Percentiles rank a stretch among this genome's conserved stretches.
These are phyloP conservation scores for Trametes cingulata DNA, from an alignment of 768 basidiomycete genomes.

Conservation along the genomic window DNA sequence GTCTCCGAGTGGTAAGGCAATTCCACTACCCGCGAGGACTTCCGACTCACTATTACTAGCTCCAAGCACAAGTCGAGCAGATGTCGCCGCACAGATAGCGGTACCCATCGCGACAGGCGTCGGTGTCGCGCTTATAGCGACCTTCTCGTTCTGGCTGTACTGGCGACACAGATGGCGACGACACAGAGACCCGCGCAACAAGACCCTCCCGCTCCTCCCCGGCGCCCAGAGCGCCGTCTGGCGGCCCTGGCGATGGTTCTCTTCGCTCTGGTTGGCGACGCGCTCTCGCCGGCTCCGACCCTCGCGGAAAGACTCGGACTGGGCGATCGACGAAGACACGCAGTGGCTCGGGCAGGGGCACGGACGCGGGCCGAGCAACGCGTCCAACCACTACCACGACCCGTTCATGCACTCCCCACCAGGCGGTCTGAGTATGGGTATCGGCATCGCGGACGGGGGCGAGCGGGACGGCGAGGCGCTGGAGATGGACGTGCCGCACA, in stretches of 20 bases:
- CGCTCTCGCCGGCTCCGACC: constrained; percentile 9
- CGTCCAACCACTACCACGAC: constrained; percentile 6
- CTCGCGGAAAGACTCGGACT: constrained; percentile 12
- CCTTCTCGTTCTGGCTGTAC: constrained; percentile 2
- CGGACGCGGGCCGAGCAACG: not conserved
- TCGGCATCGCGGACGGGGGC: too few relatives aligned
- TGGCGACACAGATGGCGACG: not conserved
- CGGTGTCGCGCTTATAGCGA: constrained; percentile 5
- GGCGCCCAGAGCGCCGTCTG: not conserved
- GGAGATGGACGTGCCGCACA: not conserved
- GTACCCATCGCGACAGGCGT: constrained; percentile 6
- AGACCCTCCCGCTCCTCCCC: not conserved
- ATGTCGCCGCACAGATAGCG: constrained; percentile 5
- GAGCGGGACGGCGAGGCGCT: not conserved
- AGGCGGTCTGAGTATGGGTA: not conserved
- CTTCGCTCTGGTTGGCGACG: not conserved
- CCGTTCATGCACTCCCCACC: not conserved
- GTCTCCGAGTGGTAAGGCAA: not conserved
- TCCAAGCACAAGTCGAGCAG: not conserved
- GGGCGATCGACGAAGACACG: constrained; percentile 16
- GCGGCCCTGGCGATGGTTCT: constrained; percentile 1
- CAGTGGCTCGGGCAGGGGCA: not conserved
- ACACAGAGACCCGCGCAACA: not conserved
- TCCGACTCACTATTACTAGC: not conserved
- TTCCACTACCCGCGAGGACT: not conserved